Evolutionary conservation across 345 rosid species (phyloP).

Genomic region (Gossypium sturtianum): DNA sequence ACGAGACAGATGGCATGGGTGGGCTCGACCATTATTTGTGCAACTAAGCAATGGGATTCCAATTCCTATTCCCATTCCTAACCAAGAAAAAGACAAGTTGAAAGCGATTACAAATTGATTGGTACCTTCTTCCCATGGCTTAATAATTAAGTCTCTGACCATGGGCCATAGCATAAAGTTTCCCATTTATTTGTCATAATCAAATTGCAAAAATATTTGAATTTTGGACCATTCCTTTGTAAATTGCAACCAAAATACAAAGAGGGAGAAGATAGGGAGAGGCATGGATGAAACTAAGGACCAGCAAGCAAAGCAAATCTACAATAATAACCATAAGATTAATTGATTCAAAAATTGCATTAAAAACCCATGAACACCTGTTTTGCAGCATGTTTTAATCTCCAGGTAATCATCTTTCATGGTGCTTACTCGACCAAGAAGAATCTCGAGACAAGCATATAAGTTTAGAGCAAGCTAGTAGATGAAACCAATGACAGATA

Average conservation of each 20-base stretch:
- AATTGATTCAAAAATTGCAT: too few relatives aligned
- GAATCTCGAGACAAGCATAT: too few relatives aligned
- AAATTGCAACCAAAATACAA: neutral
- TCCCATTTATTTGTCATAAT: neutral
- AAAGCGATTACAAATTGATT: neutral
- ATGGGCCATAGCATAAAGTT: neutral
- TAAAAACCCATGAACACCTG: too few relatives aligned
- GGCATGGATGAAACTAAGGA: neutral
- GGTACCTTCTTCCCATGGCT: too few relatives aligned
- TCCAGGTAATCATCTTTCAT: too few relatives aligned
- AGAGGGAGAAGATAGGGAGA: neutral
- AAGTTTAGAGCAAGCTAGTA: too few relatives aligned
- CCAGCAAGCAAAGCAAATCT: too few relatives aligned
- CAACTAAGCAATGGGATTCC: neutral
- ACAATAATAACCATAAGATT: too few relatives aligned
- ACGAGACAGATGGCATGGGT: neutral
- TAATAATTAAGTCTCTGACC: too few relatives aligned
- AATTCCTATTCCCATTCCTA: neutral
- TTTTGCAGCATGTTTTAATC: too few relatives aligned
- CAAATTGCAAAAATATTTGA: neutral
- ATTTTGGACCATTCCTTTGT: neutral
- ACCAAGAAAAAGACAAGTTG: neutral
- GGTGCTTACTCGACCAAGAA: too few relatives aligned
- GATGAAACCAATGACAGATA: neutral
- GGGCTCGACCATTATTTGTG: neutral